Percentiles rank a stretch among this genome's conserved stretches.
These are phyloP conservation scores for Alternaria sp. DNA, from an alignment of 2,329 filamentous ascomycete genomes.

Conservation along the genomic window DNA sequence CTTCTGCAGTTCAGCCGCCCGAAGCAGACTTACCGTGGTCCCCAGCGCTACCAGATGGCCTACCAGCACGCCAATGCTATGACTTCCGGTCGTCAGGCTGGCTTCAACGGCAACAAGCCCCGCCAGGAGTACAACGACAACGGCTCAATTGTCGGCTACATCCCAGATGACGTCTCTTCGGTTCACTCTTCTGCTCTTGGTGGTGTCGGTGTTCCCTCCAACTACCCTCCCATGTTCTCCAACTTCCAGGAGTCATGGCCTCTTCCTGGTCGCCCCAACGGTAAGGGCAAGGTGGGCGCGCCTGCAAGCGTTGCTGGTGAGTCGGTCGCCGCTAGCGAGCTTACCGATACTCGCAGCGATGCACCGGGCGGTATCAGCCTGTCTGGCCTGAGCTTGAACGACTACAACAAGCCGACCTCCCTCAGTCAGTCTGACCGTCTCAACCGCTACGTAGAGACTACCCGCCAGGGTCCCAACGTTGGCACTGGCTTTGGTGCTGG, in stretches of 20 bases:
- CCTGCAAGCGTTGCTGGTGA: conserved; percentile 85
- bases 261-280: conserved; percentile 74
- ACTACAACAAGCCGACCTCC: conserved; percentile 73
- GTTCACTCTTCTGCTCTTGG: conserved; percentile 91
- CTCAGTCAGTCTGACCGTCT: conserved; percentile 87
- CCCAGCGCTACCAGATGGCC: conserved; percentile 84
- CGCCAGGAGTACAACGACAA: conserved; percentile 69
- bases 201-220: conserved; percentile 78
- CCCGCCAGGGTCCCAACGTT: conserved; percentile 64
- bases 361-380: conserved; percentile 88
- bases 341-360: conserved; percentile 79
- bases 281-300: conserved; percentile 67
- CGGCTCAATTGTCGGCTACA: conserved; percentile 91
- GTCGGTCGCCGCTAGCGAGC: conserved; percentile 89
- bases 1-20: conserved; percentile 93
- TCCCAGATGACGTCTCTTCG: conserved; percentile 95
- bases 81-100: conserved; percentile 53
- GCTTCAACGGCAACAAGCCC: conserved; percentile 58
- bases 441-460: conserved; percentile 91
- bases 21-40: conserved; percentile 87
- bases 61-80: conserved; percentile 71
- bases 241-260: conserved; percentile 93
- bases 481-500: conserved; percentile 49
- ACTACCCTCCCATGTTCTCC: conserved; percentile 94
- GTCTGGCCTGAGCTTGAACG: conserved; percentile 77